Conservation (phyloP, 208 protist species). For the Zelonia costaricensis region DNA sequence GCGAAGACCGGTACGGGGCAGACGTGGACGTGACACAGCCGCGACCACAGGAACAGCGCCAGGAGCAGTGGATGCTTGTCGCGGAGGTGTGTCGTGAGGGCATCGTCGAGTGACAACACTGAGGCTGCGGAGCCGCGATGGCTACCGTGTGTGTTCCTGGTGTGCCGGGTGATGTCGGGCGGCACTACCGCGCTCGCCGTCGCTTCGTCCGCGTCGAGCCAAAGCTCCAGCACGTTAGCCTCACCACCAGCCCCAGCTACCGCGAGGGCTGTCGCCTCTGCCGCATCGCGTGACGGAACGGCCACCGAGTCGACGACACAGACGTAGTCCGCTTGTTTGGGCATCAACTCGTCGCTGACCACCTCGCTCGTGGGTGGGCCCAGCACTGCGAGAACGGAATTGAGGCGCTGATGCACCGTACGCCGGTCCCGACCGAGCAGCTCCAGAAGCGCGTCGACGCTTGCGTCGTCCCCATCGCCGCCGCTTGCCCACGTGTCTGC, state of each 20-base stretch:
- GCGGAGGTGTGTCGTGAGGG: not conserved
- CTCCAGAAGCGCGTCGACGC: not conserved
- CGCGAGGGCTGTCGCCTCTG: too few species aligned
- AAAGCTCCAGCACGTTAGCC: too few species aligned
- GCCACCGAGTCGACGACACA: too few species aligned
- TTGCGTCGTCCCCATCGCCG: not conserved
- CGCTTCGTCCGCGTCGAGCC: too few species aligned
- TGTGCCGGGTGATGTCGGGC: too few species aligned
- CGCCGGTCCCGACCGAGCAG: too few species aligned
- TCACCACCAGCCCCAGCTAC: too few species aligned
- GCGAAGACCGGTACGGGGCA: constrained; percentile 15
- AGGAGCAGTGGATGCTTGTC: constrained; percentile 4
- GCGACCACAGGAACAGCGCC: constrained; percentile 23
- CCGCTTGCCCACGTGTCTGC: not conserved
- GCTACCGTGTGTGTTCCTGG: not conserved
- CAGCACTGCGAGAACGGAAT: too few species aligned
- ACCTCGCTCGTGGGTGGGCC: not conserved
- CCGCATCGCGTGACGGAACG: too few species aligned
- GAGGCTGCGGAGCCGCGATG: not conserved
- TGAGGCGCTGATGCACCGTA: too few species aligned
- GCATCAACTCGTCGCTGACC: too few species aligned
- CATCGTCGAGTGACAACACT: constrained; percentile 12
- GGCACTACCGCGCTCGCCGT: not conserved
- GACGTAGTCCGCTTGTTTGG: too few species aligned
- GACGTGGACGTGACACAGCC: constrained; percentile 15